Base-by-base conservation (phyloP, 2,329 filamentous ascomycete genomes). In the Daldinia sp. region DNA sequence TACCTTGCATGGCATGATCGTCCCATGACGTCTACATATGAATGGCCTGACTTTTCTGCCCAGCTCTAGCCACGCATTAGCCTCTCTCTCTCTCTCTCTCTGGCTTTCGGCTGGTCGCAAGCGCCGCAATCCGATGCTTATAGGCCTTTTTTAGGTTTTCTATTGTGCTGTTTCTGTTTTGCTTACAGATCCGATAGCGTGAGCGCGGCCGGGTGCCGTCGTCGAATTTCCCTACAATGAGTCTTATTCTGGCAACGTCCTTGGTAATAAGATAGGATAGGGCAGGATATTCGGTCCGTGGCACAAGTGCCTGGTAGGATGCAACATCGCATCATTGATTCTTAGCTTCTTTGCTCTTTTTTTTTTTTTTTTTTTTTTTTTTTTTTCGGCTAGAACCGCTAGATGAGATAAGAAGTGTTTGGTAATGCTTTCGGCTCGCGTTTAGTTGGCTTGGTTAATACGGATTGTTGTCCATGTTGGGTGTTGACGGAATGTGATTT, bases 1-100 rank as follows among this genome's bases (percentile, higher is more conserved):
- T 44, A 41, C 30, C 62, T 57, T 69, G 63, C 60, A 66, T 71
- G 69, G 66, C 66, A 69, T 69, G 69, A 71, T 71, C 66, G 37
- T 50, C 66, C 66, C 69, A 71, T 71, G 69, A 71, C 69, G 69
- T 71, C 57, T 59, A 68, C 54, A 51, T 55, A 23, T 23, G 6
- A 9, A 50, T 71, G 69, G 69, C 63, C 66, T 71, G 69, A 71
- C 60, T 54, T 42, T 20, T 42, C 35, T 39, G 28, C 33, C 10
- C 39, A 26, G 23, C 50, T 56, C 55, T 57, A 63, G 50, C 65
- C 55, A 61, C 58, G 53, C 50, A 37, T 54, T 41, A 66, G 59
- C 63, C 63, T 60, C 63, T 58, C 46, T 35, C 10, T 7, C 33
- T 23, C 20, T 23, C 20, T 23, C 20, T 23, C 20, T 23, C 20